A percentile compares a stretch with the other conserved stretches of the same genome.
phyloP scores from a whole-genome alignment of 495 filamentous ascomycete genomes.

The Choiromyces venosus region DNA sequence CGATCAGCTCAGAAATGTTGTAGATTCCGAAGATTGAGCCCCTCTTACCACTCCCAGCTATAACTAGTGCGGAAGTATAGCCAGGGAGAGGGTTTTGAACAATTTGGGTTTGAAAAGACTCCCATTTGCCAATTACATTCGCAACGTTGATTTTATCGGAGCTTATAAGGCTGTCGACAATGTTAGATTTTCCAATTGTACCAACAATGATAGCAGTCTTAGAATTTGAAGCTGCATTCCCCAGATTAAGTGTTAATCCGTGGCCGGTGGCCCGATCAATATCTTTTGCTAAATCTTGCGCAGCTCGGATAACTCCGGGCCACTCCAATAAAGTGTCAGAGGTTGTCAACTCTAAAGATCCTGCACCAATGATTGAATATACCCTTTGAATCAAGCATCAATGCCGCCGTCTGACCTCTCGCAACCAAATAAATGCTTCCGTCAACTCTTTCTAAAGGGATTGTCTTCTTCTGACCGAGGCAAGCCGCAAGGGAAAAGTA shows the following conservation, averaged over 20 bases:
- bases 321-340: conserved; percentile 48
- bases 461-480: conserved; percentile 54
- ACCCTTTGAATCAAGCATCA: conserved; percentile 35
- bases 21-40: conserved; percentile 71
- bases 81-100: conserved; percentile 57
- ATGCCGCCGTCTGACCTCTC: conserved; percentile 40
- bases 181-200: conserved; percentile 57
- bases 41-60: conserved; percentile 62
- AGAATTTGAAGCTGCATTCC: conserved; percentile 44
- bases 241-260: conserved; percentile 54
- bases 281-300: conserved; percentile 61
- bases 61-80: conserved; percentile 57
- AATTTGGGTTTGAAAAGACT: conserved; percentile 59
- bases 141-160: conserved; percentile 54
- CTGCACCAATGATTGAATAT: conserved; percentile 5
- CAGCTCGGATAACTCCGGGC: conserved; percentile 63
- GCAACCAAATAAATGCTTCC: conserved; percentile 47
- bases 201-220: conserved; percentile 62
- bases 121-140: conserved; percentile 59
- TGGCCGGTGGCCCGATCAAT: conserved; percentile 63
- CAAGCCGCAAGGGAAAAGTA: conserved; percentile 42
- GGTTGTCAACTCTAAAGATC: background rate
- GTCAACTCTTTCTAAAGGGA: conserved; percentile 47
- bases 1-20: conserved; percentile 68
- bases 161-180: conserved; percentile 55